Evolutionary conservation across 106 monocot species (phyloP), one percentile per base, ranked within the genome.

Genomic region (Allium sativum): DNA sequence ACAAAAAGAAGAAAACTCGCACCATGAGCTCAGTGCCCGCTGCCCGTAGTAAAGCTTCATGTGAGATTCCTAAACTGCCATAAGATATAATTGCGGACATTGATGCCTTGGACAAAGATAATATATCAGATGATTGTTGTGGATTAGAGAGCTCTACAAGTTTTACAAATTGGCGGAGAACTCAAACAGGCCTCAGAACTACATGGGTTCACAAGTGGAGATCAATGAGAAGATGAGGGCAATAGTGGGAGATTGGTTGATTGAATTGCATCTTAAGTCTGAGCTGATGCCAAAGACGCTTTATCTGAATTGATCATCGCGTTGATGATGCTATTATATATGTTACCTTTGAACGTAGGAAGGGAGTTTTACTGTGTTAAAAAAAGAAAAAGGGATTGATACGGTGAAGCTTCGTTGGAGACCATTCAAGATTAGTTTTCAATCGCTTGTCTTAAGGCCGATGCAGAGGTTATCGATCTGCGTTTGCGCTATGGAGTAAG

Each of bases 141-240:
- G 8, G 89, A 89, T 14, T 89, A 89, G 81, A 56, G 89, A 89
- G 17, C 67, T 89, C 3, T 89, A 89, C 63, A 76, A 52, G n/a
- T 89, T 79, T 55, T 89, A 84, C 46, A 81, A 70, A 31, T 68
- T 51, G 41, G 52, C 68, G 14, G 89, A 89, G 84, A 84, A 48
- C 12, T 45, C 48, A 0, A 55, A 44, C 58, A 51, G 66, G 41
- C 75, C 73, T 18, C 50, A n/a, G 8, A 72, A 81, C 17, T 89
- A 89, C 69, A 84, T 89, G 75, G 67, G n/a, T 18, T 74, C 76
- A 12, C 89, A 89, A 55, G 61, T 73, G 0, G 89, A 89, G 62
- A 81, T 89, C 48, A 89, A 84, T 69, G 67, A 65, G 15, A 84
- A 72, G 66, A 89, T 89, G 84, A 78, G 89, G 52, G 70, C 79